Evolutionary conservation across 495 filamentous ascomycete species (phyloP).

Genomic region (Aspergillus hancockii): DNA sequence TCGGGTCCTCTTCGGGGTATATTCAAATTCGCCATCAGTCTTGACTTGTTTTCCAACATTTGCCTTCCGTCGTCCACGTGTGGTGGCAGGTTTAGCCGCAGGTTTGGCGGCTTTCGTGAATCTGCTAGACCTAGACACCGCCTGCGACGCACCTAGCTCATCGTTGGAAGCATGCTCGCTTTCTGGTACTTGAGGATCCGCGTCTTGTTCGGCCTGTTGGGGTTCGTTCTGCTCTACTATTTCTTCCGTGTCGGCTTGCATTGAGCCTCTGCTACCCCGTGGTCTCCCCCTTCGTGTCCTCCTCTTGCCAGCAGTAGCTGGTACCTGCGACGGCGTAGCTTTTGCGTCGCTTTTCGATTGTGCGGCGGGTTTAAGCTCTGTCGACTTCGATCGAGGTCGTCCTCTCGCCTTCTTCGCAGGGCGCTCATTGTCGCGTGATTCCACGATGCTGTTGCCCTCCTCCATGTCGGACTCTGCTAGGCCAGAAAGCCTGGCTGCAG

Average conservation of each 20-base stretch:
- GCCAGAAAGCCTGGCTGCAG: slow-evolving; percentile 57
- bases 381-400: slow-evolving; percentile 35
- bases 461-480: slow-evolving; percentile 70
- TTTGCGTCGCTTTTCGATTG: slow-evolving; percentile 20
- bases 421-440: slow-evolving; percentile 34
- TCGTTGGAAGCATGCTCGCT: slow-evolving; percentile 14
- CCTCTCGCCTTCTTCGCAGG: slow-evolving; percentile 45
- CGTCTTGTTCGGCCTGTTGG: slow-evolving; percentile 24
- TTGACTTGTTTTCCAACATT: slow-evolving; percentile 31
- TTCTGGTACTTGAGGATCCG: slow-evolving; percentile 26
- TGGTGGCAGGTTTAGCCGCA: slow-evolving; percentile 29
- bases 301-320: slow-evolving; percentile 38
- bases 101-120: slow-evolving; percentile 33
- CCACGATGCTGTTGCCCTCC: slow-evolving; percentile 40
- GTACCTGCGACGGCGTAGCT: slow-evolving; percentile 20
- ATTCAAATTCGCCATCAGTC: slow-evolving; percentile 52
- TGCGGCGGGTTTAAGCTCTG: slow-evolving; percentile 22
- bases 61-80: slow-evolving; percentile 34
- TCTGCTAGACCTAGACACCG: slow-evolving; percentile 22
- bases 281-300: slow-evolving; percentile 39
- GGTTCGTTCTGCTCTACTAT: slow-evolving; percentile 18
- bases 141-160: slow-evolving; percentile 19
- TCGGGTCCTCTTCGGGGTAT: slow-evolving; percentile 43
- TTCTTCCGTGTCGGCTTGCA: slow-evolving; percentile 25
- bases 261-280: slow-evolving; percentile 36